Base-by-base conservation (phyloP, 257 asterid genomes). In the Gynochthodes officinalis region DNA sequence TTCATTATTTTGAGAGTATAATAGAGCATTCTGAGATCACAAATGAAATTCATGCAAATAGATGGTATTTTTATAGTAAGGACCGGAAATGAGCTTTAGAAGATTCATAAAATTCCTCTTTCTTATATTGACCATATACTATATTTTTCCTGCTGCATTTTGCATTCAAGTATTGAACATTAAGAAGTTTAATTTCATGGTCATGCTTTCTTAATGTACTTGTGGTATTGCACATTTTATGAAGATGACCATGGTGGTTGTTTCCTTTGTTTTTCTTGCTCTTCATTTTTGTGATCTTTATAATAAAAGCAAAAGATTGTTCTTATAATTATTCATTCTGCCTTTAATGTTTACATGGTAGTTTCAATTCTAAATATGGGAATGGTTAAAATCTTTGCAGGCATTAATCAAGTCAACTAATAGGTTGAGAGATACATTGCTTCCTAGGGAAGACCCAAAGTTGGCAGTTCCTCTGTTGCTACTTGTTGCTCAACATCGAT, bases 401-500 rank as follows among this genome's bases (percentile, higher is more conserved):
- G 97, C 98, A 21, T 86, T 92, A 88, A 78, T 87, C 71, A 95
- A 95, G 86, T 95, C 99, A 59, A 95, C 96, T 14, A 95, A 87
- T 84, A 84, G 99, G 81, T 96, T 95, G 69, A 83, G 97, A 72
- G 99, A 95, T 85, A 82, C 98, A 69, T 82, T 95, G 83, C 87
- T 95, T 60, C 87, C 99, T 39, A 92, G 86, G 84, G 98, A 95
- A 28, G 99, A 95, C 52, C 97, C 92, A 19, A 92, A 87, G 79
- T 71, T 90, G 89, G 99, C 98, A 8, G 73, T 95, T 81, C 99
- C 99, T 23, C 99, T 95, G 72, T 76, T 95, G 84, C 85, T 95
- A 64, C 96, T 95, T 82, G 82, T 95, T 78, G 96, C 97, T 74
- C 99, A 95, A 73, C 97, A 95, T 79, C 96, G 98, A 75, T 90